Conservation (phyloP, 257 asterid genomes). For the Solanum microdontum region DNA sequence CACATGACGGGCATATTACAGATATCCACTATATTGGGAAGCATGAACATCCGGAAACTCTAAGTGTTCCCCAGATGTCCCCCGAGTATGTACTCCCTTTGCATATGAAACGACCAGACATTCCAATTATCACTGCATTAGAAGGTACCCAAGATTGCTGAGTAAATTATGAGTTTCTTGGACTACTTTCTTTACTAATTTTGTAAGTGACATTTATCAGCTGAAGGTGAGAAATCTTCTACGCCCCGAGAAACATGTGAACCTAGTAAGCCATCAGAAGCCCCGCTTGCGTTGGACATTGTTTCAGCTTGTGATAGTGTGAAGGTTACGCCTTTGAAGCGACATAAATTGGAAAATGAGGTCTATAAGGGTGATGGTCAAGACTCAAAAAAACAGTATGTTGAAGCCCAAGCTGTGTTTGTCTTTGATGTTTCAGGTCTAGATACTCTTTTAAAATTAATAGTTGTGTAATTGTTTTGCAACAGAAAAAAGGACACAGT, state of each 20-base stretch:
- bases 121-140: conserved; percentile 15
- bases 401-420: conserved; percentile 4
- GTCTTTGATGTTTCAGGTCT: not conserved
- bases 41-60: conserved; percentile 72
- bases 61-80: conserved; percentile 28
- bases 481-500: conserved; percentile 46
- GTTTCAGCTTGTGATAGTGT: conserved; percentile 22
- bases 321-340: conserved; percentile 16
- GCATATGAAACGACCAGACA: conserved; percentile 28
- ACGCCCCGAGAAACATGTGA: conserved; percentile 20
- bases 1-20: conserved; percentile 58
- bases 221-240: conserved; percentile 27
- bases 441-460: not conserved
- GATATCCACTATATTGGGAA: conserved; percentile 66
- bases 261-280: conserved; percentile 21
- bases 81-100: conserved; percentile 14
- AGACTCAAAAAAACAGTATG: conserved; percentile 67
- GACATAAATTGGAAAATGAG: conserved; percentile 18
- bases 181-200: not conserved
- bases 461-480: conserved; percentile 12
- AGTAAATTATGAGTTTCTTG: not conserved
- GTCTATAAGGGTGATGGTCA: conserved; percentile 28
- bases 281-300: conserved; percentile 14
- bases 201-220: conserved; percentile 20
- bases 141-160: conserved; percentile 29